A percentile compares a stretch with the other conserved stretches of the same genome.
Evolutionary conservation across 495 filamentous ascomycete species (phyloP).

Genomic region (Alectoria sarmentosa): DNA sequence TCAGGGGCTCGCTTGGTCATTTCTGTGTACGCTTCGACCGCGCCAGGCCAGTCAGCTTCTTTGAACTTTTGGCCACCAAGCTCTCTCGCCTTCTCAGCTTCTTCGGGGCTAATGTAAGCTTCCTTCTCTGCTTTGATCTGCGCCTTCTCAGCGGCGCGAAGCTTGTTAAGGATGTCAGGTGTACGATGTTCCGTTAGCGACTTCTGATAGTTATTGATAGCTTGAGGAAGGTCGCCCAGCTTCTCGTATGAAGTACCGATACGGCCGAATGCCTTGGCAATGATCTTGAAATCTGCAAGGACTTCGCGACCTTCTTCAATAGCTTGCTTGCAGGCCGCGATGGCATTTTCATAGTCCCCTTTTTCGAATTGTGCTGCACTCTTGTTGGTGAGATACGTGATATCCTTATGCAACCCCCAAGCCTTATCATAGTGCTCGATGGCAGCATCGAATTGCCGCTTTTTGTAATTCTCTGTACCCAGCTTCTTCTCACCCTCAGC

Average conservation of each 20-base stretch:
- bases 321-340: conserved; percentile 80
- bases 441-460: conserved; percentile 87
- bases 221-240: conserved; percentile 66
- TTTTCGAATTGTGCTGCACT: conserved; percentile 95
- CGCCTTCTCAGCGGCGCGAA: conserved; percentile 86
- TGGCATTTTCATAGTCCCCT: conserved; percentile 79
- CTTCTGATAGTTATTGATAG: conserved; percentile 86
- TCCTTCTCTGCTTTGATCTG: conserved; percentile 70
- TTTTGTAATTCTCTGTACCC: conserved; percentile 96
- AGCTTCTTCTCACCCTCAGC: conserved; percentile 92
- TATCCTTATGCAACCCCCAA: conserved; percentile 91
- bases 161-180: conserved; percentile 85
- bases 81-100: conserved; percentile 93
- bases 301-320: conserved; percentile 80
- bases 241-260: conserved; percentile 91
- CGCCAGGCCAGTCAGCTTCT: conserved; percentile 90
- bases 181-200: conserved; percentile 95
- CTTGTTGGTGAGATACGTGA: conserved; percentile 94
- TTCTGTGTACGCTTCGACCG: conserved; percentile 91
- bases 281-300: conserved; percentile 91
- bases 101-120: conserved; percentile 79
- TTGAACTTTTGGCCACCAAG: conserved; percentile 95
- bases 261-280: conserved; percentile 90
- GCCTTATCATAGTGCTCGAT: conserved; percentile 94
- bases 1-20: conserved; percentile 94